phyloP scores from a whole-genome alignment of 176 grass and related monocot species.

The Triticum dicoccoides region DNA sequence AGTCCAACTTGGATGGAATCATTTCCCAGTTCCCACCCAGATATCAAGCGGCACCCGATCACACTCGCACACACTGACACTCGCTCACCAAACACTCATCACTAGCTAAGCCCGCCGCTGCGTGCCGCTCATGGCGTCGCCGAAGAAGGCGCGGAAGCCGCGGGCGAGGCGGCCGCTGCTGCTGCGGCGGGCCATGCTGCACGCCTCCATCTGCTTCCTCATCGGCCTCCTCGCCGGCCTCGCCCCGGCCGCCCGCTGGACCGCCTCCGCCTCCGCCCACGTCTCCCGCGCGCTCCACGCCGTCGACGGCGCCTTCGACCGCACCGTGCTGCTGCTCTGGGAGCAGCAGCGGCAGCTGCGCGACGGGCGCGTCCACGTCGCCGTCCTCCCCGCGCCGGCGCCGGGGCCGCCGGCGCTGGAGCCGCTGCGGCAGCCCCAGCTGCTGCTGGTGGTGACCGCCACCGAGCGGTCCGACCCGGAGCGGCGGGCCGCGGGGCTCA shows the following conservation, averaged over 20 bases:
- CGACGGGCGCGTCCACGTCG: background rate
- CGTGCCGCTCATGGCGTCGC: background rate
- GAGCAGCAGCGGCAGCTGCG: background rate
- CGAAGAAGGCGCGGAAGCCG: background rate
- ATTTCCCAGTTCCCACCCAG: background rate
- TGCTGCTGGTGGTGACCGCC: conserved; percentile 64
- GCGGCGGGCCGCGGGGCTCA: conserved; percentile 50
- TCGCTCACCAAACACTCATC: background rate
- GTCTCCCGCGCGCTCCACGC: conserved; percentile 28
- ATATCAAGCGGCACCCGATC: background rate
- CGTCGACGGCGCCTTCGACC: background rate
- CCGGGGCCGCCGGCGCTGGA: background rate
- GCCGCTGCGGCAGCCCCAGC: background rate
- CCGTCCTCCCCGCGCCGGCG: no score
- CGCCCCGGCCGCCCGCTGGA: conserved; percentile 42
- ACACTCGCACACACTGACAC: background rate
- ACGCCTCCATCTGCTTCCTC: conserved; percentile 77
- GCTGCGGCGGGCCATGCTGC: conserved; percentile 51
- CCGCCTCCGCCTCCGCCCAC: conserved; percentile 1
- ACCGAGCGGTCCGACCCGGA: conserved; percentile 34
- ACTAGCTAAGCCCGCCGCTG: background rate
- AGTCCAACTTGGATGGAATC: background rate
- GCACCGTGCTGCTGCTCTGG: background rate
- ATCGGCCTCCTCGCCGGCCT: conserved; percentile 60
- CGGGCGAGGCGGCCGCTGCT: background rate